A percentile compares a stretch with the other conserved stretches of the same genome.
Evolutionary conservation across 192 early-diverging fungal species (phyloP).

Genomic region (Backusella australiensis): DNA sequence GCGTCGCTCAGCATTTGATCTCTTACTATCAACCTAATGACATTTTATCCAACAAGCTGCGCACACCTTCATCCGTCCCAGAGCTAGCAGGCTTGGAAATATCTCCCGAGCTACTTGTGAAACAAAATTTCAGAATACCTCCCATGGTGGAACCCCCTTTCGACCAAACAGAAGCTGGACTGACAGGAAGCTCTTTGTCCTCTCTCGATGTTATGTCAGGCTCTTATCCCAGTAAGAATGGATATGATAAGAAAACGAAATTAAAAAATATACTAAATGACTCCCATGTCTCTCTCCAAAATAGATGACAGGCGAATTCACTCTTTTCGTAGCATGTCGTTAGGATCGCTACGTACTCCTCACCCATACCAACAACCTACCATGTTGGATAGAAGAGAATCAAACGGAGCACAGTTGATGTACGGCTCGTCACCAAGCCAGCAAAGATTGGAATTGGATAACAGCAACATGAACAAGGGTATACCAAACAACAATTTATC

Average conservation of each 20-base stretch:
- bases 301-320: slow-evolving; percentile 9
- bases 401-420: neutral
- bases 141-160: slow-evolving; percentile 37
- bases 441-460: slow-evolving; percentile 11
- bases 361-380: neutral
- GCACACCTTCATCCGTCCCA: slow-evolving; percentile 53
- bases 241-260: neutral
- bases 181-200: neutral
- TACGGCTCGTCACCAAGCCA: neutral
- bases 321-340: slow-evolving; percentile 20
- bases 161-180: slow-evolving; percentile 14
- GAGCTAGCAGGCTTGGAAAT: slow-evolving; percentile 54
- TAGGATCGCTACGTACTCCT: slow-evolving; percentile 10
- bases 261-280: no score
- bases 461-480: neutral
- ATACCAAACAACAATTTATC: neutral
- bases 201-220: neutral
- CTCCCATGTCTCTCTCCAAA: neutral
- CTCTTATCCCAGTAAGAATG: neutral
- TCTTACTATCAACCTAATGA: slow-evolving; percentile 59
- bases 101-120: slow-evolving; percentile 54
- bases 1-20: slow-evolving; percentile 55
- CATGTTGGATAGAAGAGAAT: neutral
- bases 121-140: slow-evolving; percentile 61
- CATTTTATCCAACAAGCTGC: slow-evolving; percentile 45